Evolutionary conservation across 768 basidiomycete species (phyloP).

Genomic region (Suillus brevipes): DNA sequence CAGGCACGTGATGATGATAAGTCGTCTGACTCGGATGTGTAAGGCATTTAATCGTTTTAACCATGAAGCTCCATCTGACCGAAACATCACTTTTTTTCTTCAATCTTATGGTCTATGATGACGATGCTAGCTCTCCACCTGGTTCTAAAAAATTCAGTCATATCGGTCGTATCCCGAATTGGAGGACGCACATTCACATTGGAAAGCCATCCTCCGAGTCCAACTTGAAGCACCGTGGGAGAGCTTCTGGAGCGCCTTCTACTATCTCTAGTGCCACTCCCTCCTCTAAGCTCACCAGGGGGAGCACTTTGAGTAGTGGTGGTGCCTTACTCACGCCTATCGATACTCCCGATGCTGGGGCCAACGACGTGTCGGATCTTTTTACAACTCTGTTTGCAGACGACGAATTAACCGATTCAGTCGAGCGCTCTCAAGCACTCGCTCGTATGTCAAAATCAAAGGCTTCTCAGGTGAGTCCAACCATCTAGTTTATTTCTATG

Average conservation of each 20-base stretch:
- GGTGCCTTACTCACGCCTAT: too few species aligned
- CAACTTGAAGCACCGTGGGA: conserved; percentile 1
- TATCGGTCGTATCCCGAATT: too few species aligned
- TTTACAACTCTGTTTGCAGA: too few species aligned
- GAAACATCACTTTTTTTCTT: neutral
- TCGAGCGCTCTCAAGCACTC: neutral
- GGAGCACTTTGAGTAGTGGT: neutral
- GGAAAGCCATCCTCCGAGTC: neutral
- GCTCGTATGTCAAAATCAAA: neutral
- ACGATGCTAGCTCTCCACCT: neutral
- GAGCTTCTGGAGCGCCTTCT: neutral
- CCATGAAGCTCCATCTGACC: neutral
- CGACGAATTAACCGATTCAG: neutral
- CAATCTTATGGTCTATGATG: neutral
- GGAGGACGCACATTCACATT: neutral
- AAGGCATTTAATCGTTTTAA: too few species aligned
- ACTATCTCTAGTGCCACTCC: neutral
- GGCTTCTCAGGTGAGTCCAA: neutral
- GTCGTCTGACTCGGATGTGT: too few species aligned
- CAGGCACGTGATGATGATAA: neutral
- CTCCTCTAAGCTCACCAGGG: neutral
- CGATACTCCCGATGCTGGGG: too few species aligned
- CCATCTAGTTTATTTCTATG: neutral
- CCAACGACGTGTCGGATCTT: too few species aligned
- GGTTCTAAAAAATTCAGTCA: too few species aligned